Evolutionary conservation across 1,139 yeast species (phyloP), one percentile per base, ranked within the genome.

Genomic region (Kodamaea fungicola): DNA sequence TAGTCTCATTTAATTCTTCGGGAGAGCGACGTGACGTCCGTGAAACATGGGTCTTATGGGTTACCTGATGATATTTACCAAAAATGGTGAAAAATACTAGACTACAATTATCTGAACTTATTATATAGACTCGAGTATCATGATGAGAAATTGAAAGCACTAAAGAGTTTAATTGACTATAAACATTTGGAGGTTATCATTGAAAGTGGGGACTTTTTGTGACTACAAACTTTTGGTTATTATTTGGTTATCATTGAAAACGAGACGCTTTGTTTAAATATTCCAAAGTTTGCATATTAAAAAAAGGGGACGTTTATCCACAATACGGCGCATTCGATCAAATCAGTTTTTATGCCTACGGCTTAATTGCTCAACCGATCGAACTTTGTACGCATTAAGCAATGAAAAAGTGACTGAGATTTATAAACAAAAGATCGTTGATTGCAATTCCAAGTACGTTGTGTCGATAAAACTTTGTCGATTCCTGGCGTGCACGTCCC

Each of bases 401-500:
- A 71, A 78, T 42, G 64, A 59, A 3, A 77, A 70, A 24, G 61
- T 83, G 10, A 54, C 81, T 9, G 55, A 51, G 1, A 57, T 50
- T 26, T 76, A 72, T 47, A 65, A 62, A 33, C 43, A 53, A 3
- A 59, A 58, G 4, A 61, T 72, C 37, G 43, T 42, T 32, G 37
- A 42, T 3, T 47, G 38, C 34, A 49, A 22, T 42, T 48, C 43
- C 33, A 73, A 58, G 39, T 43, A 78, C 41, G 74, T 76, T 24
- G 47, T 83, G 45, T 79, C 51, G 92, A 84, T 48, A 64, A 78
- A 8, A 71, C 83, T 23, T 60, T 76, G 12, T 81, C 89, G 2
- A 70, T 74, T 74, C 92, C 92, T 0, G 83, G 83, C 2, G 73
- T 73, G 7, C 53, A 62, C 21, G 53, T 81, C 29, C 92, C 94